phyloP scores from a whole-genome alignment of 208 protist species.

The Acanthamoeba lenticulata region DNA sequence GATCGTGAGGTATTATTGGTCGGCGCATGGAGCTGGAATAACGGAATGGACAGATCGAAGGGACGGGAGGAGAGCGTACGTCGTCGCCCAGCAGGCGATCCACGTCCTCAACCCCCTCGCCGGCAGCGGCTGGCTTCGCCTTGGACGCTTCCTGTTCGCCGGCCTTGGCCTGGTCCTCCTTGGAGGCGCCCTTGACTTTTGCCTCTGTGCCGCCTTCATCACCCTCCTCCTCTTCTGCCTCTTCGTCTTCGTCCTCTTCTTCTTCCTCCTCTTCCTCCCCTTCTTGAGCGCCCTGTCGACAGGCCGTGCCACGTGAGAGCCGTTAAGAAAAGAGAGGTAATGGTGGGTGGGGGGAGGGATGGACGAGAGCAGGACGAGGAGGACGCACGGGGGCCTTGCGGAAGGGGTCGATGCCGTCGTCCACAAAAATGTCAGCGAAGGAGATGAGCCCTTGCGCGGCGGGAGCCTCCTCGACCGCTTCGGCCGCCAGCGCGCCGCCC shows the following conservation, averaged over 20 bases:
- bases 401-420: conserved; percentile 36
- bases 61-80: neutral
- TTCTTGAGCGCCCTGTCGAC: neutral
- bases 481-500: neutral
- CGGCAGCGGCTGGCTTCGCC: neutral
- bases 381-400: neutral
- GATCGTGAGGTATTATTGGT: no score
- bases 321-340: neutral
- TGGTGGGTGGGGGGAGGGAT: neutral
- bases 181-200: neutral
- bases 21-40: no score
- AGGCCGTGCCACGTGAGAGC: neutral
- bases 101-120: neutral
- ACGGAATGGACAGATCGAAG: neutral
- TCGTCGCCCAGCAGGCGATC: conserved; percentile 4
- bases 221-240: neutral
- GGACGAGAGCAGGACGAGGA: neutral
- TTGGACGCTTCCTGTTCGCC: neutral
- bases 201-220: neutral
- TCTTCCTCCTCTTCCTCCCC: conserved; percentile 6
- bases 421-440: conserved; percentile 24
- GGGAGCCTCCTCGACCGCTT: neutral
- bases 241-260: neutral
- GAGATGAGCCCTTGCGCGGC: neutral
- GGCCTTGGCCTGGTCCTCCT: neutral